These are phyloP conservation scores for Saprolegnia parasitica DNA, from an alignment of 352 stramenopile species.

Conservation along the genomic window DNA sequence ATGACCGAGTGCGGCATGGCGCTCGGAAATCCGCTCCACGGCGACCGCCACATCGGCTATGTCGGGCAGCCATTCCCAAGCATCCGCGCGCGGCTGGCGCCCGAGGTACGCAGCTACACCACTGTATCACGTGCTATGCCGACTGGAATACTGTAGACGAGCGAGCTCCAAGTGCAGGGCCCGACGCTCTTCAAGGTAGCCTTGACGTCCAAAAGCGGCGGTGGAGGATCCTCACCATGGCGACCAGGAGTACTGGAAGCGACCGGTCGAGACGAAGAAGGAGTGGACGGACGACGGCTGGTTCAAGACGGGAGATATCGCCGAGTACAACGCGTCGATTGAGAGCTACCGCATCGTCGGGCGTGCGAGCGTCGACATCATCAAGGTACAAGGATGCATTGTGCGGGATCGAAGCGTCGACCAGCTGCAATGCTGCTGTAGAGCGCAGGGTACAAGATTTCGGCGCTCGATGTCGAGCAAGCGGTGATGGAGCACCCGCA, in stretches of 20 bases:
- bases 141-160: constrained; percentile 34
- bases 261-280: constrained; percentile 75
- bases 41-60: constrained; percentile 68
- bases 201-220: neutral
- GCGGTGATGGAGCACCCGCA: constrained; percentile 76
- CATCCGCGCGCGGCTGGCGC: constrained; percentile 62
- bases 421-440: neutral
- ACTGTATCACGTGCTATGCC: neutral
- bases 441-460: constrained; percentile 89
- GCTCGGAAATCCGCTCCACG: constrained; percentile 77
- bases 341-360: constrained; percentile 87
- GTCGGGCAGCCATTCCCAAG: constrained; percentile 82
- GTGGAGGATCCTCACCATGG: neutral
- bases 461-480: constrained; percentile 86
- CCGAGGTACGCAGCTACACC: constrained; percentile 39
- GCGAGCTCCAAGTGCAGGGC: constrained; percentile 81
- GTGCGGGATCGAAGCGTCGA: neutral
- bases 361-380: constrained; percentile 86
- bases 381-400: constrained; percentile 55
- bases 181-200: constrained; percentile 65
- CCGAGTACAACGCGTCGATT: constrained; percentile 58
- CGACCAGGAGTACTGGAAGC: constrained; percentile 71
- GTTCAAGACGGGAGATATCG: constrained; percentile 90
- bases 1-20: constrained; percentile 93
- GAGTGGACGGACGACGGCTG: constrained; percentile 81